Base-by-base conservation (phyloP, 1,139 yeast genomes). In the Groenewaldozyma sp. region DNA sequence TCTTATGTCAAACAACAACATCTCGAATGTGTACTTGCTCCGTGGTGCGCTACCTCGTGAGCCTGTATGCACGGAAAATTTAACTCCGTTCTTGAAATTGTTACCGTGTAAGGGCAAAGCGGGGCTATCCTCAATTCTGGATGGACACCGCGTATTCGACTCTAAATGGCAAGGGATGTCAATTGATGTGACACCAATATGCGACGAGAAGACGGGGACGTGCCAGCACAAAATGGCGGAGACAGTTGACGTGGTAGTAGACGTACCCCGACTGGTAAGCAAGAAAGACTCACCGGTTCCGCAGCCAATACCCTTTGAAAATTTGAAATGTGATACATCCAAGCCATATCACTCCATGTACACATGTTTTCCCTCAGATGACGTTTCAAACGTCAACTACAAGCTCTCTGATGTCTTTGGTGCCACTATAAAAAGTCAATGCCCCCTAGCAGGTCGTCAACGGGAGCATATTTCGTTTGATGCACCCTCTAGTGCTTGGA, bases 81-180 rank as follows among this genome's bases (percentile, higher is more conserved):
- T 93, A 55, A 88, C 99, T 0, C 98, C 98, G 0, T 86, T 91
- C 53, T 62, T 93, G 46, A 88, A 87, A 55, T 67, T 93, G 44
- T 68, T 93, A 26, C 98, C 98, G 2, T 83, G 97, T 7, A 79
- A 87, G 57, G 97, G 96, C 1, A 82, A 82, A 56, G 80, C 94
- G 0, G 99, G 99, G 2, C 67, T 91, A 31, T 74, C 95, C 0
- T 74, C 94, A 0, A 65, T 91, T 38, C 67, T 93, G 33, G 94
- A 88, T 52, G 97, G 98, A n/a, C 97, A 88, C 59, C 80, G 79
- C 54, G 74, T 93, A n/a, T 93, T 86, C 60, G 95, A 87, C 55
- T 80, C 96, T 0, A 78, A 81, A 48, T 91, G 97, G 97, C 95
- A 88, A 49, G 77, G 91, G 19, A 81, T 93, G 87, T 74, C 95